Conservation (phyloP, 2,329 filamentous ascomycete genomes). For the Penicillium sumatraense region DNA sequence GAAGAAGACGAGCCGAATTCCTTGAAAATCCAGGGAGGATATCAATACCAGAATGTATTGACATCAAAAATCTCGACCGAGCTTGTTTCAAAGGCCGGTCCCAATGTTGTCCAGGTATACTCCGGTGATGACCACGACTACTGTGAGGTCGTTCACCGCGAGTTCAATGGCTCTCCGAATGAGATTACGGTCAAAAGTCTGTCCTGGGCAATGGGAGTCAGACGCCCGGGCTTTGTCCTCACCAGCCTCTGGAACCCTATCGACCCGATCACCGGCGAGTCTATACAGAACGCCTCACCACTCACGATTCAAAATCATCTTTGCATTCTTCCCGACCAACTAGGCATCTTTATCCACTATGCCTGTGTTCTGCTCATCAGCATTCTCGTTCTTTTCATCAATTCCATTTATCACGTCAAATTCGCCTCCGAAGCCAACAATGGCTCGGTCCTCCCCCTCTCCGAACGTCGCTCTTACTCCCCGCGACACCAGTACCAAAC, state of each 20-base stretch:
- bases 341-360: constrained; percentile 83
- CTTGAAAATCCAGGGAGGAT: constrained; percentile 76
- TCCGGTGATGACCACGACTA: constrained; percentile 98
- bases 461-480: constrained; percentile 31
- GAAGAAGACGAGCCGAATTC: constrained; percentile 73
- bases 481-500: constrained; percentile 30
- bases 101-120: constrained; percentile 81
- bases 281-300: constrained; percentile 26
- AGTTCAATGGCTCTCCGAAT: constrained; percentile 63
- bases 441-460: constrained; percentile 34
- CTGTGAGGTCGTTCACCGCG: constrained; percentile 82
- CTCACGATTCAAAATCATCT: constrained; percentile 83
- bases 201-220: constrained; percentile 95
- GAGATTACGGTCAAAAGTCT: constrained; percentile 97
- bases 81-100: constrained; percentile 74
- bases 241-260: constrained; percentile 92
- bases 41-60: constrained; percentile 97
- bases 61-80: constrained; percentile 74
- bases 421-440: constrained; percentile 20
- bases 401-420: constrained; percentile 44
- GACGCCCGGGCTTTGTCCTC: constrained; percentile 83
- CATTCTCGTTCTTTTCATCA: constrained; percentile 51
- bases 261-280: constrained; percentile 54
- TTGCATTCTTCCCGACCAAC: constrained; percentile 86
- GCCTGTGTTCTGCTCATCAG: constrained; percentile 64